Percentiles rank a stretch among this genome's conserved stretches.
Evolutionary conservation across 805 yeast species (phyloP).

Genomic region (Cyberlindnera amylophila): DNA sequence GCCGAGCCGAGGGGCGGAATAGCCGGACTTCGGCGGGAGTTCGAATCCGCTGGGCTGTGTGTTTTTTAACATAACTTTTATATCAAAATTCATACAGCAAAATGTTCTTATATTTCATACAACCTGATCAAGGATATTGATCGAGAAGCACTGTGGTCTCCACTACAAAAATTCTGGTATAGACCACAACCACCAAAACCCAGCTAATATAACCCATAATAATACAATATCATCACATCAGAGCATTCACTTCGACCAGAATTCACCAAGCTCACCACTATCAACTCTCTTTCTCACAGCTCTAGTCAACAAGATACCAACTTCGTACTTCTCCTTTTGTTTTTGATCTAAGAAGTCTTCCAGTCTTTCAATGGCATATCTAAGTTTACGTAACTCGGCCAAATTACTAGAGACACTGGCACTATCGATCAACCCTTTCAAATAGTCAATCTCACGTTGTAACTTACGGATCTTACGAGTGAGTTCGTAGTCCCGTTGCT

Average conservation of each 20-base stretch:
- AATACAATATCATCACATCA: conserved; percentile 1
- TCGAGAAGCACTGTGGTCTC: too few relatives aligned
- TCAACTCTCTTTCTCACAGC: conserved; percentile 38
- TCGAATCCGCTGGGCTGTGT: too few relatives aligned
- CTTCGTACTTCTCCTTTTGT: conserved; percentile 40
- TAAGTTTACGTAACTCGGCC: conserved; percentile 34
- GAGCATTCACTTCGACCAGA: conserved; percentile 25
- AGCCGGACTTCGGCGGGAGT: too few relatives aligned
- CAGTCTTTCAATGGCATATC: conserved; percentile 33
- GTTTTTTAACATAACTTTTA: too few relatives aligned
- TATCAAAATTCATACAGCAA: too few relatives aligned
- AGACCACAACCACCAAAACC: too few relatives aligned
- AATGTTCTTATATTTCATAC: too few relatives aligned
- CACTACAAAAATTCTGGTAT: too few relatives aligned
- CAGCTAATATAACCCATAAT: too few relatives aligned
- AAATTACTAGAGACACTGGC: conserved; percentile 35
- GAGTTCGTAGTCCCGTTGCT: conserved; percentile 31
- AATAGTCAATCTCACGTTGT: conserved; percentile 36
- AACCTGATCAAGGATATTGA: too few relatives aligned
- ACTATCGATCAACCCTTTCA: conserved; percentile 32
- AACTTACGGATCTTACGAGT: conserved; percentile 34
- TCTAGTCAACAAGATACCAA: conserved; percentile 38
- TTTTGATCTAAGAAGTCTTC: conserved; percentile 39
- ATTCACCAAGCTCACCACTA: conserved; percentile 37
- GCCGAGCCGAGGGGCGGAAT: too few relatives aligned